Percentiles rank a stretch among this genome's conserved stretches.
Evolutionary conservation across 1,139 yeast genomes (phyloP).

Genomic region (Yamadazyma blattariae): DNA sequence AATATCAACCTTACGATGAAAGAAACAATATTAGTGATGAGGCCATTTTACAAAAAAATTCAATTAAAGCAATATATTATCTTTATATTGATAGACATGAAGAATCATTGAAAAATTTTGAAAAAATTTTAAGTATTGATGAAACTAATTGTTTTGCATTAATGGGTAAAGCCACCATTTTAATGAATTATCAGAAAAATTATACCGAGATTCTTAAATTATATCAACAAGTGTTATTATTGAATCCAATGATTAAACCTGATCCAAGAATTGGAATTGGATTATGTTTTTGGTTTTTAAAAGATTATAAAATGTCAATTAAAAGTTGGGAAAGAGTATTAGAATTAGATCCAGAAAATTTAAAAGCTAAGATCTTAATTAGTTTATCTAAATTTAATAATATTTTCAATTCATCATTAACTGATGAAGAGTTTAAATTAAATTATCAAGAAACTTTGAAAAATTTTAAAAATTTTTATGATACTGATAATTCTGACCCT

Average conservation of each 20-base stretch:
- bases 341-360: constrained; percentile 59
- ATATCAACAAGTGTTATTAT: constrained; percentile 77
- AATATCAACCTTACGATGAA: too few species aligned
- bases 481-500: constrained; percentile 25
- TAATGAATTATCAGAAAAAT: constrained; percentile 65
- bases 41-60: constrained; percentile 38
- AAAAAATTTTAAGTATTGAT: constrained; percentile 11
- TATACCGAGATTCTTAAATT: constrained; percentile 72
- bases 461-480: constrained; percentile 27
- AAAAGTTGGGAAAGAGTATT: constrained; percentile 81
- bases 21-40: constrained; percentile 9
- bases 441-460: constrained; percentile 48
- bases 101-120: constrained; percentile 60
- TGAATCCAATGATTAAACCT: constrained; percentile 76
- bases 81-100: constrained; percentile 53
- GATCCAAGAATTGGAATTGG: constrained; percentile 97
- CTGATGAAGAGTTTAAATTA: constrained; percentile 57
- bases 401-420: constrained; percentile 54
- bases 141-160: constrained; percentile 67
- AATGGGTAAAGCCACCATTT: constrained; percentile 80
- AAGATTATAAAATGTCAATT: constrained; percentile 73
- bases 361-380: constrained; percentile 64
- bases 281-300: constrained; percentile 85
- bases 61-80: constrained; percentile 58
- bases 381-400: constrained; percentile 68